Percentiles rank a stretch among this genome's conserved stretches.
These are phyloP conservation scores for Coprinopsis cinerea DNA, from an alignment of 768 basidiomycete genomes.

Conservation along the genomic window DNA sequence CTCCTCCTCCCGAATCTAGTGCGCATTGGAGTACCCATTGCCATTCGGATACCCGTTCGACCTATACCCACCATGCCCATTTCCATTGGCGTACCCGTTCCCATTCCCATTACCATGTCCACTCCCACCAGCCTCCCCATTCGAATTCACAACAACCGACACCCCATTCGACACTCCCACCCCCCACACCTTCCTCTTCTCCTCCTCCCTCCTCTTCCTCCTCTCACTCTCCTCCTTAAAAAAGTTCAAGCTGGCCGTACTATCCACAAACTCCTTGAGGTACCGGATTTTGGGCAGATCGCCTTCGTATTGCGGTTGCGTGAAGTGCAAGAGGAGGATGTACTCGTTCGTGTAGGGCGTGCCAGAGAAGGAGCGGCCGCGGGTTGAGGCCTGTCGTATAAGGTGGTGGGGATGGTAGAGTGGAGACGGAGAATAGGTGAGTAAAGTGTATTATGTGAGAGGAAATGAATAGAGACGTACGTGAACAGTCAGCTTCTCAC, in stretches of 20 bases:
- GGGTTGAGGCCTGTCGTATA: conserved; percentile 20
- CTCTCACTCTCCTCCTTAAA: conserved; percentile 16
- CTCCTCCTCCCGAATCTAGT: no score
- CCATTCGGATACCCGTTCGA: no score
- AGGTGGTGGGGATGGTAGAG: not conserved
- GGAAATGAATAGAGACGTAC: conserved; percentile 15
- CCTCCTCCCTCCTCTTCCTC: conserved; percentile 5
- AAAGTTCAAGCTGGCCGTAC: conserved; percentile 8
- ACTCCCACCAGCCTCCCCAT: not conserved
- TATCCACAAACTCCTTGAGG: conserved; percentile 16
- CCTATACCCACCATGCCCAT: not conserved
- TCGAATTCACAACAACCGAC: no score
- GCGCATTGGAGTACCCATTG: no score
- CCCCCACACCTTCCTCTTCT: conserved; percentile 6
- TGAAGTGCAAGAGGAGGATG: conserved; percentile 19
- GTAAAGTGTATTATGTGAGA: not conserved
- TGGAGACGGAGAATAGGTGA: not conserved
- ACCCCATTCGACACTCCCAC: no score
- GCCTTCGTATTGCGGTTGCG: not conserved
- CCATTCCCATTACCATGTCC: not conserved
- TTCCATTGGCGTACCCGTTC: not conserved
- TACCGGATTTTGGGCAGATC: conserved; percentile 14
- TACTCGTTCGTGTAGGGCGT: conserved; percentile 21
- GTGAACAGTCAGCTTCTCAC: conserved; percentile 26
- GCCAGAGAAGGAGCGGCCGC: conserved; percentile 21